phyloP scores from a whole-genome alignment of 1,284 basidiomycete genomes.

The Cystobasidium pallidum region DNA sequence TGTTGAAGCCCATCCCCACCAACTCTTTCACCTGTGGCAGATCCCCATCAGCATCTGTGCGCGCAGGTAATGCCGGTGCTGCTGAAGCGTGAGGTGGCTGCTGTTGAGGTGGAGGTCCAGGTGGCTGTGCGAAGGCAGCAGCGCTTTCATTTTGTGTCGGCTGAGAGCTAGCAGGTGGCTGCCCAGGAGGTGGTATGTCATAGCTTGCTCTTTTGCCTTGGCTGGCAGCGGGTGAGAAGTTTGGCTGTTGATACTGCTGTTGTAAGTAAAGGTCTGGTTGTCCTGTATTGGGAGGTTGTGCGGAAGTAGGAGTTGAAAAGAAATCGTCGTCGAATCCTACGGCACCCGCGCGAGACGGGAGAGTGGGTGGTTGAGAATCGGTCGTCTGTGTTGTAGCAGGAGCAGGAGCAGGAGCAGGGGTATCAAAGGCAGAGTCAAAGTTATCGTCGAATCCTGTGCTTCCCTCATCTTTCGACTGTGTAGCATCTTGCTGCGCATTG shows the following conservation, averaged over 20 bases:
- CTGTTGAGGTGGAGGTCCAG: slow-evolving; percentile 34
- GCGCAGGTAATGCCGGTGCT: slow-evolving; percentile 15
- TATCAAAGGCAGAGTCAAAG: slow-evolving; percentile 48
- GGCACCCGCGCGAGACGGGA: slow-evolving; percentile 13
- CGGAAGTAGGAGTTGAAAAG: slow-evolving; percentile 6
- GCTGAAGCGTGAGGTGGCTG: background rate
- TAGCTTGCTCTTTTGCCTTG: background rate
- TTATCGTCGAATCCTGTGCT: slow-evolving; percentile 44
- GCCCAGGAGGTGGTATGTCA: slow-evolving; percentile 3
- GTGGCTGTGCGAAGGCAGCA: slow-evolving; percentile 13
- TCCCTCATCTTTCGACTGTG: slow-evolving; percentile 24
- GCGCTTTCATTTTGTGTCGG: background rate
- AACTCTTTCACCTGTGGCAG: slow-evolving; percentile 75
- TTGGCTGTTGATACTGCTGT: background rate
- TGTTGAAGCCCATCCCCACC: slow-evolving; percentile 78
- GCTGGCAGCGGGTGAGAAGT: background rate
- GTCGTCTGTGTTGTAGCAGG: slow-evolving; percentile 4
- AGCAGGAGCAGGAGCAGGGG: slow-evolving; percentile 24
- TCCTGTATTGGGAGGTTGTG: background rate
- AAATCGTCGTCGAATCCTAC: slow-evolving; percentile 44
- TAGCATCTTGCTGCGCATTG: slow-evolving; percentile 11
- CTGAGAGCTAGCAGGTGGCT: slow-evolving; percentile 1
- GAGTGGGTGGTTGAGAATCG: slow-evolving; percentile 39
- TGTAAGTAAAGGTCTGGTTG: background rate
- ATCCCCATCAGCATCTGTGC: slow-evolving; percentile 64